Evolutionary conservation across 495 filamentous ascomycete species (phyloP), one percentile per base, ranked within the genome.

Genomic region (Podospora pseudocomata): DNA sequence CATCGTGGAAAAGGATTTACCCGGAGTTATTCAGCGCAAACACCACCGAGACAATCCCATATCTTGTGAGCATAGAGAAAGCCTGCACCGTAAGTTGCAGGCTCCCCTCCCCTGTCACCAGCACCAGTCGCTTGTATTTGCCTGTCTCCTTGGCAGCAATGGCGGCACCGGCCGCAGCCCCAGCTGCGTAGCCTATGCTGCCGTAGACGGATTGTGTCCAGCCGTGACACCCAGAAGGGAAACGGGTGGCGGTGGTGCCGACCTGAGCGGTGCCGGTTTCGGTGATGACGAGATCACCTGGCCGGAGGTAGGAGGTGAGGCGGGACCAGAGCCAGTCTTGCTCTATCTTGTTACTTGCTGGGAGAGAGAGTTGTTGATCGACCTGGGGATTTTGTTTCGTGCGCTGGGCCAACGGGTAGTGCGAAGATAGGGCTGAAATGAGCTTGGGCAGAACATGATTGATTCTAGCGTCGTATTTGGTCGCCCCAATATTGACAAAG

Each of bases 1-100:
- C 19, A 5, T 19, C 1, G 30, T 4, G 28, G 15, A 16, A 26
- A 9, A 49, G 18, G 19, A 67, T 64, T 5, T 59, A 68, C 28
- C 85, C 84, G 6, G 77, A 71, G 67, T 87, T 86, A 72, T 80
- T 81, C 28, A 86, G 75, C 63, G 85, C 73, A 71, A 87, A 83
- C 67, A 83, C 73, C 13, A 78, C 75, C 0, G 78, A 74, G 18
- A 74, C 74, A 6, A 80, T 60, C 27, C 76, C 73, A 54, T 73
- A 70, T 26, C 78, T 71, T 71, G 80, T 69, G 20, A 79, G 69
- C 18, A 58, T 58, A 0, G 74, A 73, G 56, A 83, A 71, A 2
- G 77, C 78, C 70, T 83, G 81, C 4, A 75, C 72, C 5, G 79
- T 82, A 59, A 84, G 69, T 63, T 82, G 82, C 54, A 83, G 72